Conservation (phyloP, 345 rosid genomes). For the Eucalyptus curtisii region DNA sequence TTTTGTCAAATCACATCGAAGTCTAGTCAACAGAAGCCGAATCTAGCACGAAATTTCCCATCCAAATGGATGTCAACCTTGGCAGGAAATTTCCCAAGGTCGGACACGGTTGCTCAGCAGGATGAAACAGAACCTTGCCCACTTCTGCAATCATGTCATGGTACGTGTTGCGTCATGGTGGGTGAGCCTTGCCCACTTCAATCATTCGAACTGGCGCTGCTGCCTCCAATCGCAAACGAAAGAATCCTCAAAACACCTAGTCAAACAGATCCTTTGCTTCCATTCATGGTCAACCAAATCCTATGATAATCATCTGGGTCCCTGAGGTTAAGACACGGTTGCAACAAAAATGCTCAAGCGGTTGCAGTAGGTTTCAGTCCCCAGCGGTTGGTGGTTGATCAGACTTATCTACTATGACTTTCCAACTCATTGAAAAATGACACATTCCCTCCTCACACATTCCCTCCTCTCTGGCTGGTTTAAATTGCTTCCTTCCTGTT, state of each 20-base stretch:
- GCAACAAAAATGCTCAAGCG: neutral
- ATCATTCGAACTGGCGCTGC: neutral
- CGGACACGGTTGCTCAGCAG: neutral
- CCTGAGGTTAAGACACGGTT: neutral
- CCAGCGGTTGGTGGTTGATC: slow-evolving; percentile 13
- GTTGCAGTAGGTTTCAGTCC: neutral
- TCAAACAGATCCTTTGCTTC: neutral
- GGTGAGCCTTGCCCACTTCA: neutral
- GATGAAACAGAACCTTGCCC: neutral
- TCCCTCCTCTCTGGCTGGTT: neutral
- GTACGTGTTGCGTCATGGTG: neutral
- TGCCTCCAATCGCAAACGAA: no score
- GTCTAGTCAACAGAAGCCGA: neutral
- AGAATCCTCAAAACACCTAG: neutral
- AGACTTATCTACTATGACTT: neutral
- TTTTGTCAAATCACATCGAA: neutral
- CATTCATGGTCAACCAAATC: neutral
- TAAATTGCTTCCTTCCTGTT: neutral
- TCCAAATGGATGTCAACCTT: neutral
- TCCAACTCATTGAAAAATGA: neutral
- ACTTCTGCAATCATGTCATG: neutral
- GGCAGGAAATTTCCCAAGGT: neutral
- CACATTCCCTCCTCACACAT: neutral
- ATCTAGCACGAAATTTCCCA: no score
- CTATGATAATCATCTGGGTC: neutral